Percentiles rank a stretch among this genome's conserved stretches.
These are phyloP conservation scores for Saturnispora quitensis DNA, from an alignment of 805 yeast genomes.

Conservation along the genomic window DNA sequence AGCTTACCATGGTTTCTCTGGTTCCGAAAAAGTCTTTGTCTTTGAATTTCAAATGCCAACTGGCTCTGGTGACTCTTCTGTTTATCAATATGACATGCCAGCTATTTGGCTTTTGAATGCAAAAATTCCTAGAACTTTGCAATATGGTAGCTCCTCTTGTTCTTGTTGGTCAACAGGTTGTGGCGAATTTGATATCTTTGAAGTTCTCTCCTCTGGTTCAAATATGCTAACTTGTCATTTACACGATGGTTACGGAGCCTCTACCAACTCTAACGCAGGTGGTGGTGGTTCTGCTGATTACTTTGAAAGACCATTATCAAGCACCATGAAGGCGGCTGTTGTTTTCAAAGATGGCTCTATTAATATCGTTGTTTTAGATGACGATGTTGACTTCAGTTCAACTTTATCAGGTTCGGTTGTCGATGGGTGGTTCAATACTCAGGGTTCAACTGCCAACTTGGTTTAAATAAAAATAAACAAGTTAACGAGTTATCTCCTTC, in stretches of 20 bases:
- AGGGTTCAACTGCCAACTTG: conserved; percentile 39
- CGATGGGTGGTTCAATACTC: conserved; percentile 41
- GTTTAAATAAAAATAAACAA: neutral
- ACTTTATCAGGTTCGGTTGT: conserved; percentile 51
- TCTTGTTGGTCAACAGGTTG: conserved; percentile 97
- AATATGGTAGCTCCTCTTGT: conserved; percentile 78
- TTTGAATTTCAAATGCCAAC: conserved; percentile 93
- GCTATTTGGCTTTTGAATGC: conserved; percentile 76
- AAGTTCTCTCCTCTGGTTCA: conserved; percentile 72
- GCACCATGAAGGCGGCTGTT: conserved; percentile 83
- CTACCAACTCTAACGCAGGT: conserved; percentile 32
- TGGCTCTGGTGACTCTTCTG: conserved; percentile 34
- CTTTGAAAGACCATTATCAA: conserved; percentile 73
- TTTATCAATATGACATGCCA: conserved; percentile 67
- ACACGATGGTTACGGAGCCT: conserved; percentile 73
- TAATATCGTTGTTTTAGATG: conserved; percentile 53
- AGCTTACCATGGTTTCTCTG: conserved; percentile 92
- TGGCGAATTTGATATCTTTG: conserved; percentile 95
- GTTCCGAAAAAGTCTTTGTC: conserved; percentile 74
- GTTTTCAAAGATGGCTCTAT: conserved; percentile 56
- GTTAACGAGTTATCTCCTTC: neutral
- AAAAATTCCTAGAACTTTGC: conserved; percentile 82
- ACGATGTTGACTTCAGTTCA: conserved; percentile 38
- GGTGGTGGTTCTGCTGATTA: conserved; percentile 91
- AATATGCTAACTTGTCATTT: conserved; percentile 68